Evolutionary conservation across 78 protist genomes (phyloP).

Genomic region (Speleostelium caveatum): DNA sequence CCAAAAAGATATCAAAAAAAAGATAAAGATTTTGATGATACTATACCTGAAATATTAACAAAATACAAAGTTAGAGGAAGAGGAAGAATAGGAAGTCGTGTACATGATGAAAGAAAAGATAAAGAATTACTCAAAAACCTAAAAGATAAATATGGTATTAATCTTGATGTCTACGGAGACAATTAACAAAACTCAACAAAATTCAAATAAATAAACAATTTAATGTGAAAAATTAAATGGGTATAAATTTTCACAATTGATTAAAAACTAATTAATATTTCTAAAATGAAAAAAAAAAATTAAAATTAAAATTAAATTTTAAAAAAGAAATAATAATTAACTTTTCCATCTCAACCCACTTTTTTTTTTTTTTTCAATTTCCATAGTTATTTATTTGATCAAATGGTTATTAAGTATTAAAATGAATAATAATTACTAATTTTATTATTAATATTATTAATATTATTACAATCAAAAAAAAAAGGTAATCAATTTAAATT

Average conservation of each 20-base stretch:
- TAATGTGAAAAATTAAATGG: not conserved
- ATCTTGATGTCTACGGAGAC: conserved; percentile 47
- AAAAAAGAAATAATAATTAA: too few relatives aligned
- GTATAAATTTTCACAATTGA: not conserved
- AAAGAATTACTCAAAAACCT: conserved; percentile 4
- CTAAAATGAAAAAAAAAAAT: not conserved
- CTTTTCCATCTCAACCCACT: too few relatives aligned
- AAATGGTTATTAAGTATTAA: too few relatives aligned
- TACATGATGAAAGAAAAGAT: conserved; percentile 68
- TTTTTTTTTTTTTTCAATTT: too few relatives aligned
- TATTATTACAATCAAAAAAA: too few relatives aligned
- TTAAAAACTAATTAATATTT: not conserved
- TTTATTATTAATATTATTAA: too few relatives aligned
- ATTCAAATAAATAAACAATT: too few relatives aligned
- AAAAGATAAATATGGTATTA: conserved; percentile 42
- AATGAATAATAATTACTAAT: too few relatives aligned
- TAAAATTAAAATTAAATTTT: not conserved
- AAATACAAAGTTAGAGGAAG: conserved; percentile 66
- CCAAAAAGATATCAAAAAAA: too few relatives aligned
- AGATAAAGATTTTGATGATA: conserved; percentile 61
- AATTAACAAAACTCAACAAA: too few relatives aligned
- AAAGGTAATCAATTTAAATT: too few relatives aligned
- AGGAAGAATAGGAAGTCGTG: conserved; percentile 73
- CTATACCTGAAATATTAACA: conserved; percentile 46
- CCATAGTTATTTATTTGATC: too few relatives aligned